A percentile compares a stretch with the other conserved stretches of the same genome.
phyloP scores from a whole-genome alignment of 805 yeast genomes.

The Brettanomyces anomalus region DNA sequence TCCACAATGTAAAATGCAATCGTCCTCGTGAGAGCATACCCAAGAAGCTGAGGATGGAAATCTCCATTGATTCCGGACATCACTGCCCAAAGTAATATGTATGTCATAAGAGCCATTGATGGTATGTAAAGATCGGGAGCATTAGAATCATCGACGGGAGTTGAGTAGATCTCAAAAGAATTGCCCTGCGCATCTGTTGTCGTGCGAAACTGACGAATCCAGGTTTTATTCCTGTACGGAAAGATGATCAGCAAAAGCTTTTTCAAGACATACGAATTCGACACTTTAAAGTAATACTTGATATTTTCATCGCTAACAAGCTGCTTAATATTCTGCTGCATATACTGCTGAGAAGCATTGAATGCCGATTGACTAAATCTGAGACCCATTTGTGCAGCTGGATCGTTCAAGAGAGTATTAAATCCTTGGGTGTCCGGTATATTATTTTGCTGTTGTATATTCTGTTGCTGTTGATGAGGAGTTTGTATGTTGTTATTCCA shows the following conservation, averaged over 20 bases:
- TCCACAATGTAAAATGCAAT: slow-evolving; percentile 76
- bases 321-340: slow-evolving; percentile 60
- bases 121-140: slow-evolving; percentile 98
- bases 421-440: slow-evolving; percentile 8
- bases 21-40: slow-evolving; percentile 78
- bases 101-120: slow-evolving; percentile 83
- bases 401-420: slow-evolving; percentile 56
- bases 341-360: slow-evolving; percentile 68
- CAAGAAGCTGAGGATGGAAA: slow-evolving; percentile 89
- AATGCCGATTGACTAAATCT: slow-evolving; percentile 85
- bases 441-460: slow-evolving; percentile 16
- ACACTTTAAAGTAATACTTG: slow-evolving; percentile 84
- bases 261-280: slow-evolving; percentile 73
- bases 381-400: slow-evolving; percentile 75
- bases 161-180: slow-evolving; percentile 39
- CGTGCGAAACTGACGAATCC: slow-evolving; percentile 52
- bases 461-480: slow-evolving; percentile 16
- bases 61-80: slow-evolving; percentile 80
- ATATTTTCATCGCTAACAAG: slow-evolving; percentile 47
- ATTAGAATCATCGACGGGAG: slow-evolving; percentile 80
- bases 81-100: slow-evolving; percentile 74
- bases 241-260: slow-evolving; percentile 68
- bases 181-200: slow-evolving; percentile 25
- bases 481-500: slow-evolving; percentile 17
- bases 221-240: slow-evolving; percentile 78